Evolutionary conservation across 2,329 filamentous ascomycete species (phyloP), one percentile per base, ranked within the genome.

Genomic region (Curvularia sp.): DNA sequence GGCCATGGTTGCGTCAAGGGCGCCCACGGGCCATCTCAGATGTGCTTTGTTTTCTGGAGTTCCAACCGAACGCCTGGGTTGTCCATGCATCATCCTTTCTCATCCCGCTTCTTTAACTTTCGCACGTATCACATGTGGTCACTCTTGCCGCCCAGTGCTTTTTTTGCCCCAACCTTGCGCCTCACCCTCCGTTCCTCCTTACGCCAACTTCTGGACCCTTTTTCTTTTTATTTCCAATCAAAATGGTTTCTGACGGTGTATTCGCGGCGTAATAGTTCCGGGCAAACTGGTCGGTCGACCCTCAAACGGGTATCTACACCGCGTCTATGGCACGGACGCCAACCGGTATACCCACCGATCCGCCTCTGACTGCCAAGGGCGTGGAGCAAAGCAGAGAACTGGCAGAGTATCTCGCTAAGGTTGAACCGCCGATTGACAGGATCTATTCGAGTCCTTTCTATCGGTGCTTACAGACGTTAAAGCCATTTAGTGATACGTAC

Each of bases 321-420:
- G 82, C 90, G 24, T 83, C 83, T 31, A 83, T 83, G 58, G 87
- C 61, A 49, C 64, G 84, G 42, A 92, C 91, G 38, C 94, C 95
- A 0, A 98, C 95, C 5, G 91, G 91, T 53, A 93, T 97, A 63
- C 85, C 93, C 4, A 90, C 90, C 26, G 95, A 99, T 74, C 93
- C 93, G 46, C 89, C 92, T 9, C 85, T 99, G 68, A 93, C 93
- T 7, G 88, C 91, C 22, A 89, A 98, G 73, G 95, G 95, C 57
- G 89, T 96, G 41, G 84, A 87, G 51, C 95, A 99, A 81, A 88
- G 93, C 22, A 83, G 86, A 60, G 88, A 98, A 78, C 84, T 98
- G 47, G 93, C 77, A 61, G 80, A 77, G 7, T 85, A 91, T 71
- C 82, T 96, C 48, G 73, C 82, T 57, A 81, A 79, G 0, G 74